Evolutionary conservation across 2,329 filamentous ascomycete genomes (phyloP), one percentile per base, ranked within the genome.

Genomic region (Arthrobotrys sinensis): DNA sequence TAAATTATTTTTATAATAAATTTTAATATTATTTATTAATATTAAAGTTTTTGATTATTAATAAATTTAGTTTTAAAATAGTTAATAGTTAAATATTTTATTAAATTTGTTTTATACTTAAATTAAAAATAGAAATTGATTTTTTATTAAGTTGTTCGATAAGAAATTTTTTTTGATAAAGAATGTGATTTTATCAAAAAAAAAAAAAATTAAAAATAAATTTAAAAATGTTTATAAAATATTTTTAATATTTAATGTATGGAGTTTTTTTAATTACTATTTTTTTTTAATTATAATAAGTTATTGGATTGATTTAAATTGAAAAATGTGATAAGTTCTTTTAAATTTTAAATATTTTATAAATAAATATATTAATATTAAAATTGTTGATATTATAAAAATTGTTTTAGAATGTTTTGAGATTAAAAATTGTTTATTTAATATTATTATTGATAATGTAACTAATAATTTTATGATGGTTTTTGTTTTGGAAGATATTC

Each of bases 351-450:
- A 43, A 43, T 43, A 43, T 43, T 43, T 43, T 7, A 43, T 43
- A 7, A 43, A 43, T 43, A 43, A 43, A 43, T 43, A 43, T 43
- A 43, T n/a, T 43, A 43, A 43, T 10, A n/a, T 43, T 43, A 43
- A 43, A 43, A 43, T 43, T 43, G 14, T 43, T 43, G 14, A 43
- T 43, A 43, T 43, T 7, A 43, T 43, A 43, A 43, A 43, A 43
- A 43, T 10, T 10, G 40, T 43, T 43, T 43, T 43, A n/a, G 12
- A 43, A 43, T 43, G 14, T 3, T 43, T 43, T 43, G 14, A 43
- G 3, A 43, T 43, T 43, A 43, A 43, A 43, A 43, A 43, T 43
- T 43, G 40, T 43, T 43, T 43, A 43, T 43, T 43, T 43, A 43
- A 43, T 43, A 43, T 43, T 43, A 43, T 43, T 10, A 43, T 43